Evolutionary conservation across 2,329 filamentous ascomycete species (phyloP).

Genomic region (Bipolaris victoriae): DNA sequence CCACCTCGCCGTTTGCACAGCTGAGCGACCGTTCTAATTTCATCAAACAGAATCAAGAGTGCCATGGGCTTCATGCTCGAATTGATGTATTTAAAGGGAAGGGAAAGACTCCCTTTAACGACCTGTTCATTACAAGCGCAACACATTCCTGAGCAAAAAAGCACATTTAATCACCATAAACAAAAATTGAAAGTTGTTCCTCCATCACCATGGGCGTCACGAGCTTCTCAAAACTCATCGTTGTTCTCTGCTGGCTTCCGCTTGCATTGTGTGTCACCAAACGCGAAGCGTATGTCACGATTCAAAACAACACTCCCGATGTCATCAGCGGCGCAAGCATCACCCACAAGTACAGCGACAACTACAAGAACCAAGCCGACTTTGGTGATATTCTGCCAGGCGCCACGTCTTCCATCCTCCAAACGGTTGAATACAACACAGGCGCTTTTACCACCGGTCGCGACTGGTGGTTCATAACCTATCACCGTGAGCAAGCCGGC

Average conservation of each 20-base stretch:
- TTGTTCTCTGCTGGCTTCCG: constrained; percentile 4
- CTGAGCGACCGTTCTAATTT: not conserved
- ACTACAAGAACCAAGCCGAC: constrained; percentile 12
- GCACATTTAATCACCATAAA: not conserved
- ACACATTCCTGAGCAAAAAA: not conserved
- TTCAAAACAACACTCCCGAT: constrained; percentile 20
- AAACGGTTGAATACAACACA: constrained; percentile 15
- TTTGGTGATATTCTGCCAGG: constrained; percentile 4
- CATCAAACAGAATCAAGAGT: not conserved
- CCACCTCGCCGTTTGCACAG: not conserved
- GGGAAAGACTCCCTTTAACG: not conserved
- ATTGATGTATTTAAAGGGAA: not conserved
- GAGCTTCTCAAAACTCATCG: not conserved
- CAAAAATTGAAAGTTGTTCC: not conserved
- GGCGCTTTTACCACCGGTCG: constrained; percentile 10
- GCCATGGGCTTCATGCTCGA: not conserved
- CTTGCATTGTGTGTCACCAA: constrained; percentile 13
- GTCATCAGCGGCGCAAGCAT: constrained; percentile 11
- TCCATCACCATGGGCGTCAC: not conserved
- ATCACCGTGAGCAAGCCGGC: constrained; percentile 7
- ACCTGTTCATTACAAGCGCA: not conserved
- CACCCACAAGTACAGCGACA: constrained; percentile 17
- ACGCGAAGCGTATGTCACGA: constrained; percentile 11
- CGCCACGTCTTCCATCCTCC: not conserved
- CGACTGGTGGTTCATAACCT: constrained; percentile 19